Evolutionary conservation across 73 alveolate species (phyloP), one percentile per base, ranked within the genome.

Genomic region (Tetrahymena malaccensis): DNA sequence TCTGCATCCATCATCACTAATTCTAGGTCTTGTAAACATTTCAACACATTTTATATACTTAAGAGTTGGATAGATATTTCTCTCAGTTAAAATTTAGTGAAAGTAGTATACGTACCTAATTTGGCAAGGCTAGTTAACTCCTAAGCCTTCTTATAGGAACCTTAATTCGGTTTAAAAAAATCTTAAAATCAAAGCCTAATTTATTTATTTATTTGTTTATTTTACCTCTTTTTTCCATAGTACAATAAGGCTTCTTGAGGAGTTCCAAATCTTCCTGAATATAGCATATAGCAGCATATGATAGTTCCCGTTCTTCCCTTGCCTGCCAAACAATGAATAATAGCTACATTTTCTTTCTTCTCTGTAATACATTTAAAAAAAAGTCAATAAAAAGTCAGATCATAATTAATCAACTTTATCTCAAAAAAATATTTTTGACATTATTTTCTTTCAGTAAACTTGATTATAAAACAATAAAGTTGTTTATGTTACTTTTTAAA

Each of bases 281-380:
- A 98, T 85, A 98, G 84, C 55, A 98, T 83, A 96, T 96, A 96
- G 57, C 98, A 97, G 57, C 98, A 95, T 33, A 98, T 98, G 43
- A 97, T 95, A 35, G 98, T 98, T 35, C 99, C 99, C 19, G 99
- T 98, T 55, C 99, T 96, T 10, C 99, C 99, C 44, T 98, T 98
- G 0, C 99, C 99, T 10, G 99, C 99, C 70, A 97, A 97, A 84
- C 99, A 98, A 85, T 97, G 98, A 19, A 97, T 96, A 34, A 97
- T 97, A 1, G 97, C 98, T 17, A 97, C 97, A 44, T 97, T 96
- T 25, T 95, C 96, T 83, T 83, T 94, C 93, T 97, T 95, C 96
- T 97, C 97, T 96, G 11, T 35, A 19, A 58, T 55, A 34, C 31
- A 25, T 34, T 21, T 50, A 0, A 19, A 35, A 35, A 1, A 50